Evolutionary conservation across 345 rosid species (phyloP), one percentile per base, ranked within the genome.

Genomic region (Eucalyptus polyanthemos): DNA sequence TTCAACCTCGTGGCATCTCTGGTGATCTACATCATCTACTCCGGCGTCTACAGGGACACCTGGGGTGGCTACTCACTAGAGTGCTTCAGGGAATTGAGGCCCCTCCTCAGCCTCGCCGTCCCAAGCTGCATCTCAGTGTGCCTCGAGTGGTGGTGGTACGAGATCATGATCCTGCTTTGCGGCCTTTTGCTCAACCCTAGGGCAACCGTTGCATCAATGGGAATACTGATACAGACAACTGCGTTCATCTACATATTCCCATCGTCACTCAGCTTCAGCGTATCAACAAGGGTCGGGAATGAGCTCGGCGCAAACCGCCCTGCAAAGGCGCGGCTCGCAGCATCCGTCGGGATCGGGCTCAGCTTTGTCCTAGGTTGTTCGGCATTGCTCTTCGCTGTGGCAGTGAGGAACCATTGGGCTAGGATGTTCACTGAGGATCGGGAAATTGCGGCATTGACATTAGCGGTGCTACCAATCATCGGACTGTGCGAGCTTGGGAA

Each of bases 61-160:
- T 91, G 93, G 94, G 89, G 89, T 29, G 92, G 93, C 27, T 67
- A 91, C 51, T 93, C 94, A 11, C 49, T 67, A 60, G 92, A 91
- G 40, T 92, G 93, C 93, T 88, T 93, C 47, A 91, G 87, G 14
- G 94, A 89, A 27, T 92, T 92, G 95, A 87, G 87, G 69, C 29
- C 94, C 7, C 87, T 93, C 76, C 51, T 92, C 53, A 62, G 88
- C 37, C 88, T 92, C 81, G 95, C 95, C 6, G 76, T 91, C 72
- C 95, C 95, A 15, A 93, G 95, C 88, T 92, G 94, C 86, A 49
- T 93, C 51, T 93, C 95, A 2, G 95, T 92, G 22, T 93, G 95
- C 89, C 92, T 93, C 50, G 95, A 92, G 90, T 93, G 95, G 95
- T 93, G 95, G 95, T 93, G 95, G 95, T 93, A 93, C 45, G 95